Percentiles rank a stretch among this genome's conserved stretches.
These are phyloP conservation scores for Cornus controversa DNA, from an alignment of 148 eudicot species.

Conservation along the genomic window DNA sequence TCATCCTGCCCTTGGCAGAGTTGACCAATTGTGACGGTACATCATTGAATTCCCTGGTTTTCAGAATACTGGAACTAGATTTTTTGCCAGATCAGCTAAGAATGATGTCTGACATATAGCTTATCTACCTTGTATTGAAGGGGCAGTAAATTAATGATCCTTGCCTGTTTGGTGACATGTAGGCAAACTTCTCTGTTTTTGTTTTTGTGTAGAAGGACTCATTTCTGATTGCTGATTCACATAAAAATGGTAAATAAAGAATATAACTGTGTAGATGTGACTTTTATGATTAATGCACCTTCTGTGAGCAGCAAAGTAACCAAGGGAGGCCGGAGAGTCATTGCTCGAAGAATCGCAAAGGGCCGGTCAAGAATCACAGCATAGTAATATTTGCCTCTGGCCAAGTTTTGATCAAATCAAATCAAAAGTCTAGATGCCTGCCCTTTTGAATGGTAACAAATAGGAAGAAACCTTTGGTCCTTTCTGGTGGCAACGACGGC, in stretches of 20 bases:
- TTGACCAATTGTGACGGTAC: neutral
- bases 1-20: neutral
- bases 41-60: neutral
- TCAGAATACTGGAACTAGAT: neutral
- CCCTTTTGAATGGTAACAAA: neutral
- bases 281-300: neutral
- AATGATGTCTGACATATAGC: neutral
- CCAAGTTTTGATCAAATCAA: constrained; percentile 1
- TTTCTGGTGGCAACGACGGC: constrained; percentile 5
- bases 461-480: too few relatives aligned
- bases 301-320: constrained; percentile 77
- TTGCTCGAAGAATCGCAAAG: constrained; percentile 89
- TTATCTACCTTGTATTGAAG: neutral
- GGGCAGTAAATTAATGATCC: neutral
- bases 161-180: neutral
- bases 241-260: too few relatives aligned
- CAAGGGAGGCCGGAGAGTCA: constrained; percentile 87
- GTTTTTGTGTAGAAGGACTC: neutral
- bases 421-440: neutral
- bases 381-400: constrained; percentile 22
- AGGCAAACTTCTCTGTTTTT: neutral
- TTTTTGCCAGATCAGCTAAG: neutral
- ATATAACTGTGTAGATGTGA: too few relatives aligned
- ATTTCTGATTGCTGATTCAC: neutral
- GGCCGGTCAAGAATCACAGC: constrained; percentile 87